Evolutionary conservation across 805 yeast genomes (phyloP).

Genomic region (Metschnikowia corniflorae): DNA sequence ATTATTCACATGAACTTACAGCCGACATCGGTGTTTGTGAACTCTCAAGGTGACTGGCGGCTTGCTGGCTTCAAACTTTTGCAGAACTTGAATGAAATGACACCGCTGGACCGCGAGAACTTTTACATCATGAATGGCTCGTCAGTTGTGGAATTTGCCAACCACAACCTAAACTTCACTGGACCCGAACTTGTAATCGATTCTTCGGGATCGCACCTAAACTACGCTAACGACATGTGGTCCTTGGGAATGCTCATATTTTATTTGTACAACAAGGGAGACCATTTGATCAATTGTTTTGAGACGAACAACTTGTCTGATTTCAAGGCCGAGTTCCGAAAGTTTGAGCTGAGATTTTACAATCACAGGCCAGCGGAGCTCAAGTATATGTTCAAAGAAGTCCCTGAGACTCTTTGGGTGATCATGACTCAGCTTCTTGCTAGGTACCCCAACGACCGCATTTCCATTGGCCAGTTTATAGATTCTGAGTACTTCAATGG

Average conservation of each 20-base stretch:
- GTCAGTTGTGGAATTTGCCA: slow-evolving; percentile 75
- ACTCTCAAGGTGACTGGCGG: slow-evolving; percentile 92
- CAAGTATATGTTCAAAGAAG: slow-evolving; percentile 46
- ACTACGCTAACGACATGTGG: slow-evolving; percentile 75
- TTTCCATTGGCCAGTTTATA: slow-evolving; percentile 63
- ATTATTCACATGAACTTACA: slow-evolving; percentile 73
- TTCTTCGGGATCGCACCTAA: slow-evolving; percentile 43
- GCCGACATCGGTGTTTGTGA: slow-evolving; percentile 74
- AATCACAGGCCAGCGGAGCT: slow-evolving; percentile 33
- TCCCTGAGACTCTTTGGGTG: slow-evolving; percentile 55
- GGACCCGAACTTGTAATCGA: slow-evolving; percentile 84
- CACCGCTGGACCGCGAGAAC: slow-evolving; percentile 48
- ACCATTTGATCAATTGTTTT: slow-evolving; percentile 38
- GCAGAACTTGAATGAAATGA: slow-evolving; percentile 48
- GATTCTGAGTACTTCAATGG: slow-evolving; percentile 76
- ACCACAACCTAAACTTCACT: slow-evolving; percentile 64
- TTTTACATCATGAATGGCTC: slow-evolving; percentile 69
- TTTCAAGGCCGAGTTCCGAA: slow-evolving; percentile 52
- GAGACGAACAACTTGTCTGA: slow-evolving; percentile 53
- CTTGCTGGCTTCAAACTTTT: slow-evolving; percentile 62
- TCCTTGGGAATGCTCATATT: slow-evolving; percentile 76
- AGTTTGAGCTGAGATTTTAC: slow-evolving; percentile 45
- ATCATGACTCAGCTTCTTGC: slow-evolving; percentile 52
- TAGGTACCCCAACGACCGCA: slow-evolving; percentile 54
- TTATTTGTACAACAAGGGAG: slow-evolving; percentile 59